phyloP scores from a whole-genome alignment of 257 asterid genomes.

The Coffea canephora region DNA sequence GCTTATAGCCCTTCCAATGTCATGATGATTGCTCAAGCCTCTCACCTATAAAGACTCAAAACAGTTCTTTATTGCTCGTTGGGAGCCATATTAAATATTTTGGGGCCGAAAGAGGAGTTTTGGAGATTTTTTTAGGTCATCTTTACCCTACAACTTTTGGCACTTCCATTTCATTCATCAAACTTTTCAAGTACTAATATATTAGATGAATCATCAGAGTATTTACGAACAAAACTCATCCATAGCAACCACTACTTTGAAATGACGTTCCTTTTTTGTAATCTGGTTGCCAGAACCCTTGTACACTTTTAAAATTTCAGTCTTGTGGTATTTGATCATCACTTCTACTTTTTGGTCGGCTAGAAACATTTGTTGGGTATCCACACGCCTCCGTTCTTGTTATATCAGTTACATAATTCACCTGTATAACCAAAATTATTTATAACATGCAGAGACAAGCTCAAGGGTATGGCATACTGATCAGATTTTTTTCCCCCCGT shows the following conservation, averaged over 20 bases:
- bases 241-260: neutral
- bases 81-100: neutral
- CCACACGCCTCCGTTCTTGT: neutral
- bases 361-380: neutral
- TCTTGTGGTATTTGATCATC: neutral
- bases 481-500: neutral
- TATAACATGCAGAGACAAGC: no score
- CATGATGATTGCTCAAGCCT: neutral
- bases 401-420: neutral
- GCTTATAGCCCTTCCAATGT: neutral
- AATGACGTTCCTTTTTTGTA: neutral
- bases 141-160: neutral
- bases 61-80: no score
- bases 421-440: no score
- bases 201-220: neutral
- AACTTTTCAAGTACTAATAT: neutral
- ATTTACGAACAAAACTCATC: neutral
- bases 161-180: neutral
- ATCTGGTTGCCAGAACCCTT: neutral
- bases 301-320: neutral
- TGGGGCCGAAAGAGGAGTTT: neutral
- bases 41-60: neutral
- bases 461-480: neutral
- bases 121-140: neutral
- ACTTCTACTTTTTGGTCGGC: conserved; percentile 11